A percentile compares a stretch with the other conserved stretches of the same genome.
These are phyloP conservation scores for Plenodomus tracheiphilus DNA, from an alignment of 2,329 filamentous ascomycete species.

Conservation along the genomic window DNA sequence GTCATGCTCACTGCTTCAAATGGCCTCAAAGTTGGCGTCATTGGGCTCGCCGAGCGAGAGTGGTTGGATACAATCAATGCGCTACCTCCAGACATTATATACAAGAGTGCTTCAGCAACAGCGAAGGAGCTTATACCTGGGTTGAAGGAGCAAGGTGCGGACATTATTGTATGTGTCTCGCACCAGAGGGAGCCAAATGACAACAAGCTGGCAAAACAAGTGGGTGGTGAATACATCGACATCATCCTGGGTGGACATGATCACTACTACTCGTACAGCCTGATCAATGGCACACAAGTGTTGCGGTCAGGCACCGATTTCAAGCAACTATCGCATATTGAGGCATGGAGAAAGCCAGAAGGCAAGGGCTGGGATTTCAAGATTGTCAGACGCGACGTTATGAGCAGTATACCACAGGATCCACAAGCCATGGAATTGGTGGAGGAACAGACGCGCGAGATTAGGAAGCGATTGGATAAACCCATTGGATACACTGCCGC, in stretches of 20 bases:
- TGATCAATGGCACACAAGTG: conserved; percentile 80
- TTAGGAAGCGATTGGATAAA: conserved; percentile 78
- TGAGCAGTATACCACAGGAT: conserved; percentile 69
- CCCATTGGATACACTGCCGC: conserved; percentile 78
- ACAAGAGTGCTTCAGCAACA: conserved; percentile 75
- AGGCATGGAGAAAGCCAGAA: conserved; percentile 64
- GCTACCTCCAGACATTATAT: conserved; percentile 79
- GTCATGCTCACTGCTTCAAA: conserved; percentile 78
- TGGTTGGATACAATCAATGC: conserved; percentile 89
- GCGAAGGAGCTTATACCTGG: conserved; percentile 75
- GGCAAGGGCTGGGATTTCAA: conserved; percentile 73
- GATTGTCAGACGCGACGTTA: conserved; percentile 74
- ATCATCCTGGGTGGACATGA: conserved; percentile 88
- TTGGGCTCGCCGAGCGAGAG: conserved; percentile 84
- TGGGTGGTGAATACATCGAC: conserved; percentile 72
- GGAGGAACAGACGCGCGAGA: conserved; percentile 68
- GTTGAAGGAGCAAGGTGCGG: conserved; percentile 75
- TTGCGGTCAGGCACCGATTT: conserved; percentile 90
- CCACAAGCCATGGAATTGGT: conserved; percentile 64
- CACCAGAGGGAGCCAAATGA: conserved; percentile 91
- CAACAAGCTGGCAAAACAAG: conserved; percentile 76
- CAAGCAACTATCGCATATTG: conserved; percentile 87
- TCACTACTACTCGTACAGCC: conserved; percentile 79
- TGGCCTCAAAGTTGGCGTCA: conserved; percentile 81
- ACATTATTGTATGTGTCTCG: conserved; percentile 80